These are phyloP conservation scores for Skeletonema potamos DNA, from an alignment of 108 stramenopile species.

Conservation along the genomic window DNA sequence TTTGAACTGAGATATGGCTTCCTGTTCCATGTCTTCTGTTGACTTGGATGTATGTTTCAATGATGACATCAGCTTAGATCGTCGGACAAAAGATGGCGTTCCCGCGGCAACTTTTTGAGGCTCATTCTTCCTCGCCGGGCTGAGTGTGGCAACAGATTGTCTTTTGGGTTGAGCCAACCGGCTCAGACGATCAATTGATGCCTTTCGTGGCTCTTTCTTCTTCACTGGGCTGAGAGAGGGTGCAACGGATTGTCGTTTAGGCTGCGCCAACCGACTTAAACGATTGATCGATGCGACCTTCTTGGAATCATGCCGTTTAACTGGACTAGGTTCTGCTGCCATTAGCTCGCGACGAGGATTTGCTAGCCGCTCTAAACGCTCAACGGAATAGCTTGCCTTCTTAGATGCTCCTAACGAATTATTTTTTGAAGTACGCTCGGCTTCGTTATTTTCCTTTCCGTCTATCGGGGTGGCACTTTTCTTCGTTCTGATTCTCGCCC, in stretches of 20 bases:
- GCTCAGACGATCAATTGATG: neutral
- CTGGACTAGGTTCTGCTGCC: neutral
- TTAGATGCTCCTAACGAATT: neutral
- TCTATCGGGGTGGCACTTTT: neutral
- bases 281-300: neutral
- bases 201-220: neutral
- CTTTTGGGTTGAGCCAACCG: neutral
- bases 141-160: neutral
- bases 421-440: neutral
- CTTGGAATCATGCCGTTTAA: neutral
- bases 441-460: neutral
- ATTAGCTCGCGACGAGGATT: neutral
- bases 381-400: neutral
- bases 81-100: neutral
- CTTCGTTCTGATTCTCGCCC: neutral
- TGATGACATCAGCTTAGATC: neutral
- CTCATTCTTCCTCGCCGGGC: neutral
- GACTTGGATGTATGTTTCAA: constrained; percentile 5
- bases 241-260: neutral
- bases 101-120: neutral
- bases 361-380: neutral
- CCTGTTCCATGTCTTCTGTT: constrained; percentile 9
- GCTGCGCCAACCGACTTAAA: neutral
- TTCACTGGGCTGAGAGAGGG: neutral
- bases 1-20: constrained; percentile 15